Conservation (phyloP, 306 rosid genomes). For the Pyrus pyrifolia region DNA sequence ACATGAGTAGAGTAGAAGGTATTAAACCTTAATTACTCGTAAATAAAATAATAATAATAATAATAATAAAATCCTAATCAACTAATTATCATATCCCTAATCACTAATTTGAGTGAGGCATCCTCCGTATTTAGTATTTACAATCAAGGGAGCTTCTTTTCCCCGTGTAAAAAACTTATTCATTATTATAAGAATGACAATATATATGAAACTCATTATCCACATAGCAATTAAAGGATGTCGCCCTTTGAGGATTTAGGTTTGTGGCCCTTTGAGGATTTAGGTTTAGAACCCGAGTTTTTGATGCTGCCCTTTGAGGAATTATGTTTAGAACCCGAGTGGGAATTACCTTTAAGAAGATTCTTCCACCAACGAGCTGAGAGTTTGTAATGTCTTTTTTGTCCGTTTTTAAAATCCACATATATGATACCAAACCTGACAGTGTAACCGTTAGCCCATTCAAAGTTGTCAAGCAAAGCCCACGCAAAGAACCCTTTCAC, state of each 20-base stretch:
- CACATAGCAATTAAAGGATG: background rate
- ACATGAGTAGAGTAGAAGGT: background rate
- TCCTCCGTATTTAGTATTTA: background rate
- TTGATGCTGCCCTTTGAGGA: background rate
- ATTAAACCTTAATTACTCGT: background rate
- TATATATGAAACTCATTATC: background rate
- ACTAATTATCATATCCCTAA: background rate
- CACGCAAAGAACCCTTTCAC: slow-evolving; percentile 44
- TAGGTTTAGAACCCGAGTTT: background rate
- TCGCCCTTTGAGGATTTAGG: background rate
- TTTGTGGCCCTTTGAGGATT: background rate
- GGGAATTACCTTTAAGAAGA: background rate
- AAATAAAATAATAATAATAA: no score
- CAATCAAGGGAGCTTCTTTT: background rate
- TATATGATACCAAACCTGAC: slow-evolving; percentile 25
- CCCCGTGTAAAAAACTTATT: background rate
- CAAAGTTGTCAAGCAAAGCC: slow-evolving; percentile 44
- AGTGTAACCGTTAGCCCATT: slow-evolving; percentile 31
- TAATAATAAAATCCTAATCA: background rate
- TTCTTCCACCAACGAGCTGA: slow-evolving; percentile 22
- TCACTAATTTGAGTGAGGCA: background rate
- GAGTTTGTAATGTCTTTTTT: slow-evolving; percentile 23
- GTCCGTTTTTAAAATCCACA: slow-evolving; percentile 18
- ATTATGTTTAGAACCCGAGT: background rate
- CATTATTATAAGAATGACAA: background rate